A percentile compares a stretch with the other conserved stretches of the same genome.
These are phyloP conservation scores for Claviceps arundinis DNA, from an alignment of 2,329 filamentous ascomycete species.

Conservation along the genomic window DNA sequence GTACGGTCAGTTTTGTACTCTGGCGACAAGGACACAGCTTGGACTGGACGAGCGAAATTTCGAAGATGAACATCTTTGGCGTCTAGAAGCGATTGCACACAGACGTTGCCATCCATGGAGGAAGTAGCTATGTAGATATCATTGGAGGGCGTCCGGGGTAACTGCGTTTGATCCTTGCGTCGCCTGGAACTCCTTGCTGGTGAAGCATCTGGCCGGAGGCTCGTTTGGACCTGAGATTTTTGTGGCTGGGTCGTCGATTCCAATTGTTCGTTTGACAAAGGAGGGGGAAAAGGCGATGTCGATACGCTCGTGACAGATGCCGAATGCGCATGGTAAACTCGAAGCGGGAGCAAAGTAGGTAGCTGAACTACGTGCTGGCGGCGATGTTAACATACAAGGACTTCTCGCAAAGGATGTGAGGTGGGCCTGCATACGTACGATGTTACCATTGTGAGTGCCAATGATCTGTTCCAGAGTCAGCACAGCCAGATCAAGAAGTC, in stretches of 20 bases:
- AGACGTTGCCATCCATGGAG: conserved; percentile 92
- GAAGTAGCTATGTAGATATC: conserved; percentile 88
- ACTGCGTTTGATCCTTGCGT: conserved; percentile 35
- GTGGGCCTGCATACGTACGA: conserved; percentile 43
- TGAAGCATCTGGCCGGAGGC: conserved; percentile 24
- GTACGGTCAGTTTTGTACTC: conserved; percentile 82
- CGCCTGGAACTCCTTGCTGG: conserved; percentile 38
- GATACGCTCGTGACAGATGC: conserved; percentile 85
- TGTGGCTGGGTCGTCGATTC: conserved; percentile 27
- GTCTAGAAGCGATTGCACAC: conserved; percentile 76
- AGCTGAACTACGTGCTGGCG: conserved; percentile 70
- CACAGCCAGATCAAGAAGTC: conserved; percentile 7
- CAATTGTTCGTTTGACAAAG: conserved; percentile 30
- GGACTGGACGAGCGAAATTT: conserved; percentile 86
- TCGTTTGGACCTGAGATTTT: conserved; percentile 18
- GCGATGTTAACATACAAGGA: background rate
- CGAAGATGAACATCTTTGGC: conserved; percentile 79
- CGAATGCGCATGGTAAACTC: conserved; percentile 83
- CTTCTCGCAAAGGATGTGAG: background rate
- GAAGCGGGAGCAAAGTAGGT: conserved; percentile 66
- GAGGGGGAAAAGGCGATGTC: conserved; percentile 68
- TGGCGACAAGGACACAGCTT: conserved; percentile 85
- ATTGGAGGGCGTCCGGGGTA: conserved; percentile 71
- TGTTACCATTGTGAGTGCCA: conserved; percentile 92
- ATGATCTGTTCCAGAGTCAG: conserved; percentile 49